Base-by-base conservation (phyloP, 306 rosid species). In the Morella rubra region DNA sequence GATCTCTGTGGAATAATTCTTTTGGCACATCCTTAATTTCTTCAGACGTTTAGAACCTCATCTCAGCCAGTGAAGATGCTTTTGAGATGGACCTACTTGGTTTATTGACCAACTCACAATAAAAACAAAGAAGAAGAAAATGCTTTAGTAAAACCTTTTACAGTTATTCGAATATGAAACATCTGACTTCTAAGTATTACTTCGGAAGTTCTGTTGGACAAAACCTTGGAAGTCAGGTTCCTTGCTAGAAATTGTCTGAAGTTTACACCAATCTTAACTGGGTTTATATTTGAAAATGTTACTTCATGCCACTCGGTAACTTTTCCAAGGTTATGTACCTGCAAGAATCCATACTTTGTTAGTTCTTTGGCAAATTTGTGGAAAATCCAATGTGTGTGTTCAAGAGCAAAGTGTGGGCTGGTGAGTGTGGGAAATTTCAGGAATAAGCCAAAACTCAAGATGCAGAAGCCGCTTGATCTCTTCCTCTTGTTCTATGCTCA, bases 1-100 rank as follows among this genome's bases (percentile, higher is more conserved):
- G 49, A 64, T 64, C 69, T 61, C 44, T 62, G 69, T 62, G 7
- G 20, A 62, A 62, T 62, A 32, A 62, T 14, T 49, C 72, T 83
- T 82, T 69, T 58, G 51, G 69, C 76, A 65, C 44, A 18, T 41
- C 27, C 24, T 9, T 72, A 72, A 72, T 67, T 50, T 41, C 50
- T 4, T 20, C 32, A 50, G 73, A 70, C 64, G 14, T 66, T 41
- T 41, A 16, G 24, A 40, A 65, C 41, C 70, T 65, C 15, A 41
- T 40, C 24, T 4, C 70, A 40, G 47, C 22, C 47, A 5, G 16
- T 65, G 8, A 24, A 65, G 49, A 65, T 65, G 70, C 70, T 44
- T 62, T 42, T 65, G 50, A 42, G 49, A 12, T 42, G 12, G 8
- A 65, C 50, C 13, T 65, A 65, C 19, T 41, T 41, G 27, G 15